Conservation (phyloP, 2,329 filamentous ascomycete genomes). For the Plenodomus tracheiphilus region DNA sequence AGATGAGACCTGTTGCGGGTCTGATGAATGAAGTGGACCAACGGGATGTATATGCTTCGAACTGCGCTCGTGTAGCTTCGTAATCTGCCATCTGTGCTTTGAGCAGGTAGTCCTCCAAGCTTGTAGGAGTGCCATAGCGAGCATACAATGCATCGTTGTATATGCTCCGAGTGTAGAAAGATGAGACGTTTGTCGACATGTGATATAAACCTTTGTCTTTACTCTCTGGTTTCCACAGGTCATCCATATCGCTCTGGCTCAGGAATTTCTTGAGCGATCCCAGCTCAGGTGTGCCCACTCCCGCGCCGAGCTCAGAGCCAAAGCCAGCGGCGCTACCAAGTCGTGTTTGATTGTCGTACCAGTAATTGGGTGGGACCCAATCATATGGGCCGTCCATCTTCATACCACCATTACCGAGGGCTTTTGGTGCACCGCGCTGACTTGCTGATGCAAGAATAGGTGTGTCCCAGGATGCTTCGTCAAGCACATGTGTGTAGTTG, state of each 20-base stretch:
- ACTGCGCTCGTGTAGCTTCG: constrained; percentile 63
- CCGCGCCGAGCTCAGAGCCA: constrained; percentile 64
- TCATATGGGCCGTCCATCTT: constrained; percentile 70
- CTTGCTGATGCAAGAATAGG: constrained; percentile 63
- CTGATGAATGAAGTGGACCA: constrained; percentile 53
- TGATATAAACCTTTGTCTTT: constrained; percentile 58
- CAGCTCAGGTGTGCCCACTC: constrained; percentile 64
- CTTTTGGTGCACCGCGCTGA: constrained; percentile 56
- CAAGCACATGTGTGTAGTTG: constrained; percentile 58
- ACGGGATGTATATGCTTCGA: constrained; percentile 58
- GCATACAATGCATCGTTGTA: constrained; percentile 60
- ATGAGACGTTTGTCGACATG: constrained; percentile 60
- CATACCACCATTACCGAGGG: constrained; percentile 61
- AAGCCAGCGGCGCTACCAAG: constrained; percentile 65
- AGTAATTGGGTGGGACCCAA: constrained; percentile 68
- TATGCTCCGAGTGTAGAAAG: constrained; percentile 60
- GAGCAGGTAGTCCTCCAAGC: constrained; percentile 60
- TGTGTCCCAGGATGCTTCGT: constrained; percentile 57
- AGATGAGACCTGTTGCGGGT: constrained; percentile 64
- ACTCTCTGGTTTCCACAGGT: constrained; percentile 58
- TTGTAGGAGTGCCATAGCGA: constrained; percentile 57
- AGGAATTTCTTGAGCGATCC: constrained; percentile 60
- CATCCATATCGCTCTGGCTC: constrained; percentile 53
- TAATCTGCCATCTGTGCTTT: constrained; percentile 67
- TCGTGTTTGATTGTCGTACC: constrained; percentile 57